phyloP scores from a whole-genome alignment of 2,329 filamentous ascomycete species.

The Diaporthe ilicicola region DNA sequence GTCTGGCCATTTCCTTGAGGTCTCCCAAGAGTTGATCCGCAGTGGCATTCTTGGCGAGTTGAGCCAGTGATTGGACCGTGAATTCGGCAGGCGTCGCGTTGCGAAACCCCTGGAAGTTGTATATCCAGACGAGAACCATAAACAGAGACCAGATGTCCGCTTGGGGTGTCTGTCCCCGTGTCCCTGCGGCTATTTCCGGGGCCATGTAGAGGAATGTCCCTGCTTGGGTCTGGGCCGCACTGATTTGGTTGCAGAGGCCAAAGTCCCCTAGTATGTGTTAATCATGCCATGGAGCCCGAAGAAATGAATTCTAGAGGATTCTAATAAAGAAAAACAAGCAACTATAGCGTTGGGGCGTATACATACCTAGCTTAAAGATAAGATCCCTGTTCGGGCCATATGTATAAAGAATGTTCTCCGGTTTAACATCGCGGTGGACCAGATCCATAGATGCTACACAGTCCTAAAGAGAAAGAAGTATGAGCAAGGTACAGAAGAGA shows the following conservation, averaged over 20 bases:
- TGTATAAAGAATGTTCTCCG: conserved; percentile 18
- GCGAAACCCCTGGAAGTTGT: not conserved
- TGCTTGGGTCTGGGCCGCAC: not conserved
- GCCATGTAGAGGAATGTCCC: conserved; percentile 29
- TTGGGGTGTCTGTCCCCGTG: conserved; percentile 30
- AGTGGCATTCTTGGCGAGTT: not conserved
- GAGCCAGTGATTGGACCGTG: not conserved
- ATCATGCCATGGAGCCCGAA: no score
- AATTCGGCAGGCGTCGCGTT: not conserved
- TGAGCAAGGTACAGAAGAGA: no score
- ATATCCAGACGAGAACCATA: conserved; percentile 26
- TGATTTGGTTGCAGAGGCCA: conserved; percentile 21
- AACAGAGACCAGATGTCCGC: conserved; percentile 36
- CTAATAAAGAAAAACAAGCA: no score
- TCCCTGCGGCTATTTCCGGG: conserved; percentile 28
- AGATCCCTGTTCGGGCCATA: conserved; percentile 1
- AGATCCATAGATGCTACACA: not conserved
- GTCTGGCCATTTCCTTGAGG: conserved; percentile 34
- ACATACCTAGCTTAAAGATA: conserved; percentile 34
- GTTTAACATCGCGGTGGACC: conserved; percentile 21
- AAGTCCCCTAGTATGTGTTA: no score
- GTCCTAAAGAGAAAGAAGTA: not conserved
- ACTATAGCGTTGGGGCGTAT: no score
- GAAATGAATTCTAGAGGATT: no score
- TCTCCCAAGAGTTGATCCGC: not conserved